Evolutionary conservation across 2,329 filamentous ascomycete species (phyloP).

Genomic region (Colletotrichum euphorbiae): DNA sequence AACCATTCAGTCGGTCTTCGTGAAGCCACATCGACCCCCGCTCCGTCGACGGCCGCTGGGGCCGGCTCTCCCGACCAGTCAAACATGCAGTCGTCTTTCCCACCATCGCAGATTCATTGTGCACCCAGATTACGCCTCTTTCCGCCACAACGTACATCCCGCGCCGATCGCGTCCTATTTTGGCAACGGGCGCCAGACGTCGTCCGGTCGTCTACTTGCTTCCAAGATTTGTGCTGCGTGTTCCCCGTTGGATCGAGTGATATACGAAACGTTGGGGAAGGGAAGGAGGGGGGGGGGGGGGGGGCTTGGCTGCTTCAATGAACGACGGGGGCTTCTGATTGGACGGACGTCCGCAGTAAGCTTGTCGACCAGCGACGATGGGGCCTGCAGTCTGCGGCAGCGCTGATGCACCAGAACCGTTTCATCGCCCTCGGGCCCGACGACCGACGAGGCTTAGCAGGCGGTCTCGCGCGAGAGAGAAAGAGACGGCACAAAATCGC

Average conservation of each 20-base stretch:
- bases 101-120: conserved; percentile 22
- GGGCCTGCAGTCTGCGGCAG: conserved; percentile 31
- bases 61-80: conserved; percentile 11
- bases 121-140: conserved; percentile 4
- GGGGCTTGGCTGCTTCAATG: background rate
- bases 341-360: background rate
- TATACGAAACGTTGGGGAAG: conserved; percentile 10
- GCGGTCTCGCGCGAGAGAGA: background rate
- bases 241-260: conserved; percentile 21
- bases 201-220: conserved; percentile 28
- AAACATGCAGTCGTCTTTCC: conserved; percentile 10
- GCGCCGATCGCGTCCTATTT: background rate
- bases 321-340: background rate
- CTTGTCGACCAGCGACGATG: conserved; percentile 13
- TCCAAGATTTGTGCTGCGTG: background rate
- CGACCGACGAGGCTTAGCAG: conserved; percentile 20
- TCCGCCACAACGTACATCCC: too few relatives aligned
- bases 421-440: conserved; percentile 34
- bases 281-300: too few relatives aligned
- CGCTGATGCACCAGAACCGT: conserved; percentile 36
- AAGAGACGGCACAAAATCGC: background rate
- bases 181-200: background rate
- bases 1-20: conserved; percentile 20
- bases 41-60: conserved; percentile 17
- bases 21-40: conserved; percentile 19